phyloP scores from a whole-genome alignment of 2,329 filamentous ascomycete genomes.

The Apiospora koreana region DNA sequence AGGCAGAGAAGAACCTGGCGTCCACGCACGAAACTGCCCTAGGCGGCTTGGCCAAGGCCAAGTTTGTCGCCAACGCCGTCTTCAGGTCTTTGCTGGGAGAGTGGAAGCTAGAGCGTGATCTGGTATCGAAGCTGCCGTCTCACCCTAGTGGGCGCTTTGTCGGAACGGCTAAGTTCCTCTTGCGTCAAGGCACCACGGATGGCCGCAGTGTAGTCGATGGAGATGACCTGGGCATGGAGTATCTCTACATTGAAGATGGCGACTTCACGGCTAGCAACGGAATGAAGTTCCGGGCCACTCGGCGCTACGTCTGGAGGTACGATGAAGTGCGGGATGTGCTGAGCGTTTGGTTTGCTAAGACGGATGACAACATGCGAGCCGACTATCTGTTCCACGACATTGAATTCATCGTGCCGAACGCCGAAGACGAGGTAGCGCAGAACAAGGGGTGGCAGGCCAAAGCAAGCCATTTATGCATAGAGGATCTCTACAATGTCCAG shows the following conservation, averaged over 20 bases:
- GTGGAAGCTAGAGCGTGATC: conserved; percentile 64
- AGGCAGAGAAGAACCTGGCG: conserved; percentile 44
- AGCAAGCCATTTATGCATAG: conserved; percentile 68
- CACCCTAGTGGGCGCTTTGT: conserved; percentile 66
- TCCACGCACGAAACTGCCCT: conserved; percentile 46
- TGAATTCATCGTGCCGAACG: conserved; percentile 52
- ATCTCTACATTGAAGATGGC: conserved; percentile 70
- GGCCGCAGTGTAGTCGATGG: conserved; percentile 36
- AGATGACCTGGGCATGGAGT: conserved; percentile 52
- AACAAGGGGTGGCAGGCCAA: conserved; percentile 60
- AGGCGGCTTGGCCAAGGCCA: conserved; percentile 42
- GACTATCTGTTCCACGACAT: conserved; percentile 78
- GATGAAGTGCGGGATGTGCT: conserved; percentile 59
- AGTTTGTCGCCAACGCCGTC: conserved; percentile 65
- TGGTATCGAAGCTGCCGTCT: conserved; percentile 53
- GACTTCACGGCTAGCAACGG: conserved; percentile 60
- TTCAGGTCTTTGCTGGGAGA: conserved; percentile 71
- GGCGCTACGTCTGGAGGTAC: conserved; percentile 75
- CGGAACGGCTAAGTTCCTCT: conserved; percentile 65
- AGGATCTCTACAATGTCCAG: conserved; percentile 70
- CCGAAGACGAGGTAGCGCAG: conserved; percentile 25
- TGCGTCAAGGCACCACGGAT: conserved; percentile 59
- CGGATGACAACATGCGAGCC: conserved; percentile 60
- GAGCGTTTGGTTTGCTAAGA: conserved; percentile 73
- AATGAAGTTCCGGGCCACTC: conserved; percentile 58